Conservation (phyloP, 2,329 filamentous ascomycete genomes). For the Pseudopyrenochaeta lycopersici region DNA sequence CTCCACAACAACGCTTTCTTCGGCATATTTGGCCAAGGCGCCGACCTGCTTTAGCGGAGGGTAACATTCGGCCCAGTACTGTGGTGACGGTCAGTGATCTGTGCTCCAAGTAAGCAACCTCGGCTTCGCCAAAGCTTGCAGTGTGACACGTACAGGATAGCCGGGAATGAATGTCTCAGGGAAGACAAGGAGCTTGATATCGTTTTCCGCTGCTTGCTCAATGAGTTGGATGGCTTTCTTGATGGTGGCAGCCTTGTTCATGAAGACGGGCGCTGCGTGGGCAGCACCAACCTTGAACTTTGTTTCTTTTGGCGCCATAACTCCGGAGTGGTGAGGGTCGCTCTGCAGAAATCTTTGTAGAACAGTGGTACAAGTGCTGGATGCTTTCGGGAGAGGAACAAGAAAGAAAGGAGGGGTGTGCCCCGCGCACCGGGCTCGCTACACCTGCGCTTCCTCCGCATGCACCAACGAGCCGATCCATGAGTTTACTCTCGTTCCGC, state of each 20-base stretch:
- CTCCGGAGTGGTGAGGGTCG: neutral
- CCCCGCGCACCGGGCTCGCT: neutral
- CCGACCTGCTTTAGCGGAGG: constrained; percentile 45
- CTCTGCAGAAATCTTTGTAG: neutral
- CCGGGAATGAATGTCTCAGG: constrained; percentile 50
- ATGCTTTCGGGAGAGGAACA: neutral
- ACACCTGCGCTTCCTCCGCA: neutral
- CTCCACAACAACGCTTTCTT: constrained; percentile 48
- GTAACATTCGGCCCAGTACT: constrained; percentile 50
- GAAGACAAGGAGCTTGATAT: constrained; percentile 46
- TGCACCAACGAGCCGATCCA: neutral
- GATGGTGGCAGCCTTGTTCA: constrained; percentile 48
- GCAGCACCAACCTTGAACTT: constrained; percentile 49
- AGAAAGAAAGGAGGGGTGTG: neutral
- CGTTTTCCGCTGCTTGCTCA: constrained; percentile 40
- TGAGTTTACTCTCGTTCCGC: neutral
- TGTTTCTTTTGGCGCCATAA: constrained; percentile 29
- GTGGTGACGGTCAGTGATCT: constrained; percentile 14
- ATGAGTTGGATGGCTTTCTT: constrained; percentile 45
- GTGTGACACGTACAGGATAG: constrained; percentile 39
- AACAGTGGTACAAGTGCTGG: neutral
- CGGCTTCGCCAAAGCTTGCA: neutral
- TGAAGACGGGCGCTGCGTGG: constrained; percentile 49
- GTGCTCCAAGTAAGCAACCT: constrained; percentile 3
- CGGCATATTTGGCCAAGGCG: constrained; percentile 44